Conservation (phyloP, 2,329 filamentous ascomycete genomes). For the Trichoderma endophyticum region DNA sequence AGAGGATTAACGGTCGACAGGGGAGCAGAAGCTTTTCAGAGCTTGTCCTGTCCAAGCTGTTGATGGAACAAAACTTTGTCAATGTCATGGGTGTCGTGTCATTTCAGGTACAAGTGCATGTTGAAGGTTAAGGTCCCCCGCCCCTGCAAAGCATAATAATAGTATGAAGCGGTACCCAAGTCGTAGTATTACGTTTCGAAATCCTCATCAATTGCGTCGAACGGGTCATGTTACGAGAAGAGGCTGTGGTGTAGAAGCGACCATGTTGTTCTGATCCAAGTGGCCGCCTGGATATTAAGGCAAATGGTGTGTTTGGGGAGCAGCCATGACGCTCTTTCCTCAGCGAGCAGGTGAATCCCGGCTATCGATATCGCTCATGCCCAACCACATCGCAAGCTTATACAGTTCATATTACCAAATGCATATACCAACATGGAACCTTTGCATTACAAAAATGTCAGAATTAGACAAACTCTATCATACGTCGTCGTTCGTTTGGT, state of each 20-base stretch:
- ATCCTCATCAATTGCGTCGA: neutral
- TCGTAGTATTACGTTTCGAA: neutral
- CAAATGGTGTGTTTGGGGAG: neutral
- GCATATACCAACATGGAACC: neutral
- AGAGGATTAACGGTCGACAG: neutral
- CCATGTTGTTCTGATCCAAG: neutral
- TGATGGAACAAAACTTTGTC: neutral
- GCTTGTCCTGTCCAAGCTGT: neutral
- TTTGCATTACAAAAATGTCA: neutral
- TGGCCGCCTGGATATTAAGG: neutral
- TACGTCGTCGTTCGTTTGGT: neutral
- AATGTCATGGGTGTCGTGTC: neutral
- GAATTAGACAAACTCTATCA: neutral
- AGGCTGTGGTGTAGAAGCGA: neutral
- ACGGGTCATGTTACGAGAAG: neutral
- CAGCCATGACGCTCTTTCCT: neutral
- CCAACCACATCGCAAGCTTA: neutral
- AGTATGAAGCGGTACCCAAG: neutral
- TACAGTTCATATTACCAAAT: neutral
- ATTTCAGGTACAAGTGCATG: neutral
- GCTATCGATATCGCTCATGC: neutral
- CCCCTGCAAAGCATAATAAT: neutral
- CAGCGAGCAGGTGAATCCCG: neutral
- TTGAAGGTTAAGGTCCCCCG: neutral
- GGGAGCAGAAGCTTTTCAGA: neutral